These are phyloP conservation scores for Calonectria hongkongensis DNA, from an alignment of 2,329 filamentous ascomycete genomes.

Conservation along the genomic window DNA sequence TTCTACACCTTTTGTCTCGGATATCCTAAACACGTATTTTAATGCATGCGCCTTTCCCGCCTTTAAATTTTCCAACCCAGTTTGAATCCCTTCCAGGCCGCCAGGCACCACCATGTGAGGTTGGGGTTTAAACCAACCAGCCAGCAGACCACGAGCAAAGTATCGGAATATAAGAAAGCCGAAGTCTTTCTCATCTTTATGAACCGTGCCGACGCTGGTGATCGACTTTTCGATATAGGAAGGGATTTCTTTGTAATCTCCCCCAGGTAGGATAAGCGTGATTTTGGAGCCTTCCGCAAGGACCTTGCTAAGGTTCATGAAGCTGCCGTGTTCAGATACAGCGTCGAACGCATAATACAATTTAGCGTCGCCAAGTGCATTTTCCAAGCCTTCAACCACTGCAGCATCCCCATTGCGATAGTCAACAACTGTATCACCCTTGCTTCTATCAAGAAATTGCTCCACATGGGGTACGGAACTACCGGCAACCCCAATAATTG, in stretches of 20 bases:
- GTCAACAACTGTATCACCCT: conserved; percentile 8
- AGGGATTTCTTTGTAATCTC: conserved; percentile 10
- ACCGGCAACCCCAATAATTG: conserved; percentile 9
- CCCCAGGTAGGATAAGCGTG: neutral
- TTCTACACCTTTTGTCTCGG: neutral
- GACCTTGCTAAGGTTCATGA: conserved; percentile 1
- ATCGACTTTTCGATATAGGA: neutral
- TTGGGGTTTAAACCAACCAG: conserved; percentile 7
- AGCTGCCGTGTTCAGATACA: conserved; percentile 7
- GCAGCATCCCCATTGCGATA: neutral
- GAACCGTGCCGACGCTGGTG: conserved; percentile 1
- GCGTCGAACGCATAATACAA: conserved; percentile 8
- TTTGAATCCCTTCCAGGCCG: conserved; percentile 4
- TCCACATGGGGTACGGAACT: conserved; percentile 7
- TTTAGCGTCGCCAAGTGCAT: neutral
- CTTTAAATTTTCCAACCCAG: neutral
- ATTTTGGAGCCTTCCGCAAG: conserved; percentile 8
- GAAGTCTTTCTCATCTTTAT: neutral
- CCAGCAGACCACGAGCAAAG: neutral
- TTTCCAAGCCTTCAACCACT: neutral
- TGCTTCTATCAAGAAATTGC: conserved; percentile 6
- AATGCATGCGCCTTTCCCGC: neutral
- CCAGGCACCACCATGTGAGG: neutral
- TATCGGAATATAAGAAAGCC: conserved; percentile 1
- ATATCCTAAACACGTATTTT: conserved; percentile 9